Percentiles rank a stretch among this genome's conserved stretches.
These are phyloP conservation scores for Vinca major DNA, from an alignment of 305 asterid species.

Conservation along the genomic window DNA sequence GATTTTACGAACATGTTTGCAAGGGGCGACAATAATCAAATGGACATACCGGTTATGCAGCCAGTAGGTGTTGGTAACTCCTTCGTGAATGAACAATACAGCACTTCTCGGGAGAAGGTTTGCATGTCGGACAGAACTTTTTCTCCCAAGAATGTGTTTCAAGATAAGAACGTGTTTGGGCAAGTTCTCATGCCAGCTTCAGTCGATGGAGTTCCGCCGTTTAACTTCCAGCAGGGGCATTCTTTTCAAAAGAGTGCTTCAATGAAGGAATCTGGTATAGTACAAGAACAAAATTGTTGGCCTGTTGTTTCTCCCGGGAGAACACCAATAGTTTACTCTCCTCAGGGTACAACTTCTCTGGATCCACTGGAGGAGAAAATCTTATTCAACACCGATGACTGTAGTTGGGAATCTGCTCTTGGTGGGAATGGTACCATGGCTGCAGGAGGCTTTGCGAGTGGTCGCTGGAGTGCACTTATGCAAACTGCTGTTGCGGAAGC, in stretches of 20 bases:
- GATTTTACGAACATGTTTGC: constrained; percentile 23
- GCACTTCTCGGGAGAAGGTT: constrained; percentile 23
- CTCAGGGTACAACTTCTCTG: constrained; percentile 25
- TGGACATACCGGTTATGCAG: constrained; percentile 28
- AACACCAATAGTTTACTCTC: constrained; percentile 17
- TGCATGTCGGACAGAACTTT: constrained; percentile 23
- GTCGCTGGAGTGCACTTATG: constrained; percentile 88
- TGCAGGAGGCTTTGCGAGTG: constrained; percentile 25
- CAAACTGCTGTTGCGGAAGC: constrained; percentile 83
- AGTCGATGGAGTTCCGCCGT: constrained; percentile 23
- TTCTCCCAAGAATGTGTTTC: constrained; percentile 26
- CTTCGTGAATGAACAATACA: constrained; percentile 22
- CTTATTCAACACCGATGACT: constrained; percentile 43
- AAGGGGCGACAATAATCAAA: constrained; percentile 23
- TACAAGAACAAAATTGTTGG: constrained; percentile 25
- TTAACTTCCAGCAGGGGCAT: constrained; percentile 30
- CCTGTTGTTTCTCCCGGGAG: constrained; percentile 17
- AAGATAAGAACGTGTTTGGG: constrained; percentile 36
- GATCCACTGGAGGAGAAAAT: constrained; percentile 67
- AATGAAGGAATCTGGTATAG: constrained; percentile 20
- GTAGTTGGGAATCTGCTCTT: constrained; percentile 42
- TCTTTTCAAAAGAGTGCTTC: constrained; percentile 22
- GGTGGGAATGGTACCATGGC: constrained; percentile 25
- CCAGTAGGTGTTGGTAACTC: constrained; percentile 30
- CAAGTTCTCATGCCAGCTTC: constrained; percentile 31